Conservation (phyloP, 2,329 filamentous ascomycete genomes). For the Monosporascus sp. region DNA sequence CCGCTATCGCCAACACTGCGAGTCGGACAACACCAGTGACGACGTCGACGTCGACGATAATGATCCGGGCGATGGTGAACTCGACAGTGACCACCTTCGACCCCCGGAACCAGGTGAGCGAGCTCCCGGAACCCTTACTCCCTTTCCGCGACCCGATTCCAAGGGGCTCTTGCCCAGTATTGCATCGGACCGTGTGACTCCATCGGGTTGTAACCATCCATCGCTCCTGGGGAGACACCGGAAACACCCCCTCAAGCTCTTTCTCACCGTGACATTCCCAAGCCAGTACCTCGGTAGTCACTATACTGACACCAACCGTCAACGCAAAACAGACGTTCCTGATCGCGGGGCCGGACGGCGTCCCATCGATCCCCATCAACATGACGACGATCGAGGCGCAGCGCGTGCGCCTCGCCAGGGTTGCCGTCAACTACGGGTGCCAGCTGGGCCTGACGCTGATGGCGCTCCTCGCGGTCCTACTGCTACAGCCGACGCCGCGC, state of each 20-base stretch:
- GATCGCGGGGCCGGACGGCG: constrained; percentile 14
- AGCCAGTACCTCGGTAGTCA: too few relatives aligned
- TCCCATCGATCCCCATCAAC: constrained; percentile 11
- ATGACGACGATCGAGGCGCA: constrained; percentile 18
- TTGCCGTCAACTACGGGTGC: constrained; percentile 58
- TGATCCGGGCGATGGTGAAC: neutral
- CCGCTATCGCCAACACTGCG: too few relatives aligned
- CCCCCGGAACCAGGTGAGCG: constrained; percentile 10
- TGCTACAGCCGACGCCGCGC: constrained; percentile 64
- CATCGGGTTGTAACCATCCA: too few relatives aligned
- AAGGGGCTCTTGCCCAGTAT: too few relatives aligned
- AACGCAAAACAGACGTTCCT: constrained; percentile 13
- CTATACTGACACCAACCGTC: too few relatives aligned
- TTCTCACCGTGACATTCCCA: too few relatives aligned
- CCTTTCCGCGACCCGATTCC: too few relatives aligned
- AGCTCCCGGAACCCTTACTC: too few relatives aligned
- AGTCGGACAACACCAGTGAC: neutral
- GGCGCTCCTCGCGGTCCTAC: constrained; percentile 59
- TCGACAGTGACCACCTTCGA: constrained; percentile 9
- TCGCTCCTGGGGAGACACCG: too few relatives aligned
- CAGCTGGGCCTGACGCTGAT: constrained; percentile 66
- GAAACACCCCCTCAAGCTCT: too few relatives aligned
- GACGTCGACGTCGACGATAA: neutral
- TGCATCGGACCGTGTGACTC: too few relatives aligned
- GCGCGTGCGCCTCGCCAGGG: constrained; percentile 23